Evolutionary conservation across 208 protist genomes (phyloP).

Genomic region (Crithidia sp.): DNA sequence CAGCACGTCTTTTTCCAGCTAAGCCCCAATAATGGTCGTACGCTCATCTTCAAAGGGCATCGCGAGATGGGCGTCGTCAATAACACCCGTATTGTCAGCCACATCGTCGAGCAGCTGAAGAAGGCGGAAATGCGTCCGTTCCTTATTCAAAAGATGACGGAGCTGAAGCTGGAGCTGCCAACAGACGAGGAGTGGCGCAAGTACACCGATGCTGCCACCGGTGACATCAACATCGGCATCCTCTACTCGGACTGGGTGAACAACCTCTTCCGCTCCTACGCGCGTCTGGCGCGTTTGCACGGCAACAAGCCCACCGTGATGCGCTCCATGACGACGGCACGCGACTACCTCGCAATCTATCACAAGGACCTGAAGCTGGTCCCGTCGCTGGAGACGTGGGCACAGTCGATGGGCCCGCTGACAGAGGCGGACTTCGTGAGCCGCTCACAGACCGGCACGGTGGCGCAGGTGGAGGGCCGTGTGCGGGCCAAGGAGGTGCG

Average conservation of each 20-base stretch:
- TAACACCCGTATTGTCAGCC: constrained; percentile 29
- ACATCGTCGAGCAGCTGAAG: constrained; percentile 52
- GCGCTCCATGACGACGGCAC: background rate
- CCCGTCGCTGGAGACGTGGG: constrained; percentile 53
- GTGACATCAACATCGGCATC: constrained; percentile 68
- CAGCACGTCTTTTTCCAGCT: constrained; percentile 72
- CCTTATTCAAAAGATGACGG: constrained; percentile 51
- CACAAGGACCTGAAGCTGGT: constrained; percentile 39
- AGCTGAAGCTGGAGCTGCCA: constrained; percentile 39
- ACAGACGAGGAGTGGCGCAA: constrained; percentile 50
- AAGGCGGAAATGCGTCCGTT: constrained; percentile 45
- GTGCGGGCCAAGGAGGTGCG: constrained; percentile 18
- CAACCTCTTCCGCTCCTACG: background rate
- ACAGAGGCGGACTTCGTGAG: constrained; percentile 24
- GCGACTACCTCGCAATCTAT: constrained; percentile 31
- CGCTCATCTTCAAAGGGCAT: constrained; percentile 46
- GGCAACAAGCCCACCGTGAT: background rate
- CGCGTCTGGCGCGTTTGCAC: background rate
- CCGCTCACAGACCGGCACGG: constrained; percentile 1
- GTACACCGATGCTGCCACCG: constrained; percentile 63
- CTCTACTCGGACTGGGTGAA: constrained; percentile 49
- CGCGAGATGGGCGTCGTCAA: constrained; percentile 25
- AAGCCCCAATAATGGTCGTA: background rate
- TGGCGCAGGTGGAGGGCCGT: constrained; percentile 24
- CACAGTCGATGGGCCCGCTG: constrained; percentile 39